Evolutionary conservation across 2,329 filamentous ascomycete species (phyloP).

Genomic region (Claviceps purpurea): DNA sequence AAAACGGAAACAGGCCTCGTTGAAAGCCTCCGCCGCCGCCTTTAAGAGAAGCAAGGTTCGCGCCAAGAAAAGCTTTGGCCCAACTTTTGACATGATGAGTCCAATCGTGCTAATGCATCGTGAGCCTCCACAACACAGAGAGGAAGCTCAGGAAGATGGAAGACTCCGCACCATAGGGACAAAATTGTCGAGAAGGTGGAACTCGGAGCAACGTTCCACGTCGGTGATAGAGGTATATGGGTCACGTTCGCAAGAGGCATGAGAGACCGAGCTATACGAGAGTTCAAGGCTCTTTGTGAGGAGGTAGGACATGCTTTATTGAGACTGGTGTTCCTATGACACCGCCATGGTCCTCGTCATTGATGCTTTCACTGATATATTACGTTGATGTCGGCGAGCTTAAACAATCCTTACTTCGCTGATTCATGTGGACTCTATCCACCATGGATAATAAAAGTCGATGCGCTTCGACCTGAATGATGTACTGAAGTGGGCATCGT

Average conservation of each 20-base stretch:
- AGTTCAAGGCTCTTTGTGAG: constrained; percentile 53
- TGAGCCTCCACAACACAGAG: constrained; percentile 19
- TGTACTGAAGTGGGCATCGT: too few relatives aligned
- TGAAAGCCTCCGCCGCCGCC: constrained; percentile 13
- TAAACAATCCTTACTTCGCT: neutral
- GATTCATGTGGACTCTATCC: neutral
- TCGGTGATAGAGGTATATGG: constrained; percentile 65
- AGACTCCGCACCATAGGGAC: constrained; percentile 43
- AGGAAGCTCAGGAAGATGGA: constrained; percentile 45
- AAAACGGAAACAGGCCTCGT: constrained; percentile 23
- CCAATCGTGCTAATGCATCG: neutral
- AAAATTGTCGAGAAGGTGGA: constrained; percentile 30
- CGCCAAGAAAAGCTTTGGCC: neutral
- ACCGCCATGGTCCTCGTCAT: neutral
- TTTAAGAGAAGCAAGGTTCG: constrained; percentile 30
- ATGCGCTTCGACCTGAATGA: too few relatives aligned
- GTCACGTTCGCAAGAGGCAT: constrained; percentile 62
- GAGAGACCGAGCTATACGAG: constrained; percentile 54
- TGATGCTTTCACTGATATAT: neutral
- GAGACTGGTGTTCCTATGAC: neutral
- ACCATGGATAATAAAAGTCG: too few relatives aligned
- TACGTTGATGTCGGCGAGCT: neutral
- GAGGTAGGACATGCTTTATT: constrained; percentile 33
- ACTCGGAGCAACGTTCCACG: constrained; percentile 38
- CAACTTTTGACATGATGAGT: neutral